phyloP scores from a whole-genome alignment of 495 filamentous ascomycete genomes.

The Lichenothelia convexa region DNA sequence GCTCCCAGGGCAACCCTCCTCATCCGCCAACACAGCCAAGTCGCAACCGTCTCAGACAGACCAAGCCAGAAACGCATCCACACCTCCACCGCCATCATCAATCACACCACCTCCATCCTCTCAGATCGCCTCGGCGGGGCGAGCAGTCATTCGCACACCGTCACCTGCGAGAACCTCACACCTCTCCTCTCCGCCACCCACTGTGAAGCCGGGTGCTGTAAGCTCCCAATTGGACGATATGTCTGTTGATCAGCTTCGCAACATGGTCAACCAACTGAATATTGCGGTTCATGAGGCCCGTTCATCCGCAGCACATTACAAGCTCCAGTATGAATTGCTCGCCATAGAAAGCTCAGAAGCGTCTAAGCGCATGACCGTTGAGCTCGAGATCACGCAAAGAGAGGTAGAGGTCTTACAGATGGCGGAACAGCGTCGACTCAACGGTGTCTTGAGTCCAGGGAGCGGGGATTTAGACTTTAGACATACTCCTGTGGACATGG shows the following conservation, averaged over 20 bases:
- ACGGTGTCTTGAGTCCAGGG: conserved; percentile 21
- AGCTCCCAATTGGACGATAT: conserved; percentile 7
- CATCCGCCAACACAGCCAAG: neutral
- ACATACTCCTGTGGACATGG: conserved; percentile 9
- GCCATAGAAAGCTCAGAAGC: conserved; percentile 74
- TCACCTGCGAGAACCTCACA: conserved; percentile 9
- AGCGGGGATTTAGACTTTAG: conserved; percentile 24
- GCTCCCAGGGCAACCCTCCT: neutral
- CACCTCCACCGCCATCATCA: neutral
- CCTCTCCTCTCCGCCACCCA: conserved; percentile 16
- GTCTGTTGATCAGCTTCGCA: conserved; percentile 35
- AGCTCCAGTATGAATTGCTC: conserved; percentile 75
- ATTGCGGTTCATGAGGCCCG: conserved; percentile 42
- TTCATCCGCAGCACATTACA: conserved; percentile 76
- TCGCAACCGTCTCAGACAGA: conserved; percentile 1
- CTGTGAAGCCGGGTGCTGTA: conserved; percentile 1
- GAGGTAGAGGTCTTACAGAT: conserved; percentile 77
- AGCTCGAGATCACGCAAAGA: conserved; percentile 77
- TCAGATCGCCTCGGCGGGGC: conserved; percentile 4
- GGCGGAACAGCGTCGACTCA: conserved; percentile 14
- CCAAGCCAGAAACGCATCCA: neutral
- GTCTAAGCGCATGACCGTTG: conserved; percentile 71
- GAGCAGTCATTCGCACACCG: conserved; percentile 7
- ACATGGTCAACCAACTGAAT: conserved; percentile 37
- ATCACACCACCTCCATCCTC: conserved; percentile 12